phyloP scores from a whole-genome alignment of 148 eudicot genomes.

The Spergularia bocconei region DNA sequence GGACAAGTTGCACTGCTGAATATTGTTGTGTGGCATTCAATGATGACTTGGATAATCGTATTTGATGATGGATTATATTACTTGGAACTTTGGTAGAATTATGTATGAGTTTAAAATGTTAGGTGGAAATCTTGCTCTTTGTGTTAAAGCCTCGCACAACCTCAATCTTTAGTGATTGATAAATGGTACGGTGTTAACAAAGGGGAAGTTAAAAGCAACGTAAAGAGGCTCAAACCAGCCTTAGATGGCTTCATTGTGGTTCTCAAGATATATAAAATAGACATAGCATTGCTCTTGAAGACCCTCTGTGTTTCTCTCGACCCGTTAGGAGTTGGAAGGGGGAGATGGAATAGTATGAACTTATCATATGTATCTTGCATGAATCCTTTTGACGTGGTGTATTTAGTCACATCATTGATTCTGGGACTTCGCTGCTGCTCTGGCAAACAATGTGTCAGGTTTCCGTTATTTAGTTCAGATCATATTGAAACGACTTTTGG shows the following conservation, averaged over 20 bases:
- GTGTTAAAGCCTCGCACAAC: neutral
- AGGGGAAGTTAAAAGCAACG: neutral
- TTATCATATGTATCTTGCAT: neutral
- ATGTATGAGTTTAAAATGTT: too few species aligned
- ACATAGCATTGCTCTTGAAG: too few species aligned
- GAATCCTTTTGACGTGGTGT: neutral
- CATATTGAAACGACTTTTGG: constrained; percentile 12
- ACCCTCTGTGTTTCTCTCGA: too few species aligned
- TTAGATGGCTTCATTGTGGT: neutral
- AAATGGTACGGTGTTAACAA: neutral
- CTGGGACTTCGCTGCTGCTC: neutral
- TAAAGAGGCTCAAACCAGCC: neutral
- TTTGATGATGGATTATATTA: neutral
- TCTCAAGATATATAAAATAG: too few species aligned
- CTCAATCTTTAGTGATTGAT: neutral
- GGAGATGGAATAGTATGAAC: too few species aligned
- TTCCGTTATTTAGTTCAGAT: neutral
- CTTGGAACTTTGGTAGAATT: too few species aligned
- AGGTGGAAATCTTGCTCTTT: neutral
- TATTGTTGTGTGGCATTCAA: neutral
- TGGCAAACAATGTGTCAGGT: neutral
- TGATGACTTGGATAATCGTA: neutral
- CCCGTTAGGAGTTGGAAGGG: too few species aligned
- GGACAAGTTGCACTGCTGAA: neutral
- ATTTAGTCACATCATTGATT: neutral